Percentiles rank a stretch among this genome's conserved stretches.
Evolutionary conservation across 2,329 filamentous ascomycete genomes (phyloP).

Genomic region (Xylaria arbuscula): DNA sequence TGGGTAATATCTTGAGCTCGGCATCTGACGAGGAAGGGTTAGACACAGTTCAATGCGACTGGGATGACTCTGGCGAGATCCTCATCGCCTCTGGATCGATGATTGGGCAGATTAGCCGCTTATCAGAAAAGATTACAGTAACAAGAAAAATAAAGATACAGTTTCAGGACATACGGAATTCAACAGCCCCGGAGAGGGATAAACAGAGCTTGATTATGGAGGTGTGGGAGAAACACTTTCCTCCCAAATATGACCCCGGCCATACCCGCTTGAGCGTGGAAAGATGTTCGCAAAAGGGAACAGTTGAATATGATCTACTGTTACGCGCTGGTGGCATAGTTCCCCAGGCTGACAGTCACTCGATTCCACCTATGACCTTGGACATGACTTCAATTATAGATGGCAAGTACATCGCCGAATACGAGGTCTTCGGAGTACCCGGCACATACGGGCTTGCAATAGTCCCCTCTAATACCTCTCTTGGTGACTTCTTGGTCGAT

Average conservation of each 20-base stretch:
- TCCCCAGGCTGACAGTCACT: background rate
- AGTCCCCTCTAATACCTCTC: background rate
- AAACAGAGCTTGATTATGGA: background rate
- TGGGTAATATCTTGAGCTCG: background rate
- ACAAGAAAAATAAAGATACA: background rate
- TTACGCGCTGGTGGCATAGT: background rate
- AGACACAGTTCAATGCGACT: background rate
- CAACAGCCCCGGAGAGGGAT: background rate
- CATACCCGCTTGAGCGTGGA: background rate
- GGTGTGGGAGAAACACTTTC: background rate
- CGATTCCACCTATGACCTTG: background rate
- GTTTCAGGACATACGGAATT: background rate
- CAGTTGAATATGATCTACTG: conserved; percentile 20
- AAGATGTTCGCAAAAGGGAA: background rate
- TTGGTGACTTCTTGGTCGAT: background rate
- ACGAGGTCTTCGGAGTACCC: background rate
- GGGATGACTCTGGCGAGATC: background rate
- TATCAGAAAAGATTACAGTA: background rate
- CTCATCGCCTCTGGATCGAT: background rate
- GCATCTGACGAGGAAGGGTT: too few relatives aligned
- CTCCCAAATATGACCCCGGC: too few relatives aligned
- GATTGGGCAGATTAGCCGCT: background rate
- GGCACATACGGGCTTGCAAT: background rate
- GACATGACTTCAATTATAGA: conserved; percentile 18
- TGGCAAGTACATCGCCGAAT: conserved; percentile 7